These are phyloP conservation scores for Conoideocrella luteorostrata DNA, from an alignment of 2,329 filamentous ascomycete species.

Conservation along the genomic window DNA sequence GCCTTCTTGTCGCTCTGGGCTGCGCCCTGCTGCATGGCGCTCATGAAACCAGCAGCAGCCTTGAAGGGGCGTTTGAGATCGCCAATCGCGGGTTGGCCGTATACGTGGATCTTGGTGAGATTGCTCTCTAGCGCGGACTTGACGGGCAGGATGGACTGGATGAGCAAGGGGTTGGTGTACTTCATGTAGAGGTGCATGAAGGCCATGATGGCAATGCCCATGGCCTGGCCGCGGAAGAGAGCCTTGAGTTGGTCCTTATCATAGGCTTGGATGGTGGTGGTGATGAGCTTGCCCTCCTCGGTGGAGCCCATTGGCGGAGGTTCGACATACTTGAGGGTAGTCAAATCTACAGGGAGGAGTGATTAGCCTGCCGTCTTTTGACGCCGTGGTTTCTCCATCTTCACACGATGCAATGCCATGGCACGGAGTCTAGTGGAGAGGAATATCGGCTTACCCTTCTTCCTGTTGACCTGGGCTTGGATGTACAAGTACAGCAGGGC, in stretches of 20 bases:
- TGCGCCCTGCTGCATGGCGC: constrained; percentile 63
- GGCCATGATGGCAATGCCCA: constrained; percentile 96
- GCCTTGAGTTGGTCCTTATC: constrained; percentile 79
- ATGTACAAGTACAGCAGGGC: constrained; percentile 78
- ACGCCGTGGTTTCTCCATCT: not conserved
- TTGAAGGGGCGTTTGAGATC: constrained; percentile 98
- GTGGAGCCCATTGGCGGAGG: constrained; percentile 85
- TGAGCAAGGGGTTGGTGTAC: constrained; percentile 97
- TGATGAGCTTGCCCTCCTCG: constrained; percentile 93
- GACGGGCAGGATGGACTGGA: constrained; percentile 97
- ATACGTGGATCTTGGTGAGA: constrained; percentile 90
- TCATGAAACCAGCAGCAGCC: constrained; percentile 74
- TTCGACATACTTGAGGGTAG: constrained; percentile 97
- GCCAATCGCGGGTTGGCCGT: constrained; percentile 77
- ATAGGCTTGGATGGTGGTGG: constrained; percentile 94
- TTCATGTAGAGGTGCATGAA: constrained; percentile 99
- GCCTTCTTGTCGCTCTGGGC: constrained; percentile 91
- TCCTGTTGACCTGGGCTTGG: constrained; percentile 80
- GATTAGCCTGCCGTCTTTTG: not conserved
- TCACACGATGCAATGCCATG: not conserved
- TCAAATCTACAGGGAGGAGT: constrained; percentile 61
- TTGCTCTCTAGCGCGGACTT: constrained; percentile 95
- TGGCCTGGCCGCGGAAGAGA: constrained; percentile 83
- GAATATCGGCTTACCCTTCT: constrained; percentile 70
- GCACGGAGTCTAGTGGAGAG: not conserved